A percentile compares a stretch with the other conserved stretches of the same genome.
Conservation (phyloP, 805 yeast species). For the Sugiyamaella boreocaroliniensis region DNA sequence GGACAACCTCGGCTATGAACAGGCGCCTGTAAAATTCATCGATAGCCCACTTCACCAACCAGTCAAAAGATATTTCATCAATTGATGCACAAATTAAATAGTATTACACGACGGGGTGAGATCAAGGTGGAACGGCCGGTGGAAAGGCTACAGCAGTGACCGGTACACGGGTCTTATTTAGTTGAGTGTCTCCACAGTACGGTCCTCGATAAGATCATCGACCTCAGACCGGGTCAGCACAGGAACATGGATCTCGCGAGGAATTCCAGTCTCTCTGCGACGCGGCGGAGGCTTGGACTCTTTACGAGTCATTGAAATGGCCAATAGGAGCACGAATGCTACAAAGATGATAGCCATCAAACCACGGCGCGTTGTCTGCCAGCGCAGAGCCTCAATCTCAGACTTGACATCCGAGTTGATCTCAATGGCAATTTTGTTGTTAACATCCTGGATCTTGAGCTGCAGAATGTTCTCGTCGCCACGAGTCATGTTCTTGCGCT, state of each 20-base stretch:
- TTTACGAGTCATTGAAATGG: conserved; percentile 31
- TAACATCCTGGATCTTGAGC: conserved; percentile 69
- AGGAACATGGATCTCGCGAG: conserved; percentile 26
- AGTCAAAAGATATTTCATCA: neutral
- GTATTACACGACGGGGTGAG: no score
- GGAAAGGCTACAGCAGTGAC: no score
- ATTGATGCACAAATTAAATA: neutral
- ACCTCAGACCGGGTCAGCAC: conserved; percentile 22
- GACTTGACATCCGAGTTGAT: conserved; percentile 75
- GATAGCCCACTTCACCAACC: neutral
- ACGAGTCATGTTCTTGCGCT: conserved; percentile 80
- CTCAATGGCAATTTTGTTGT: conserved; percentile 76
- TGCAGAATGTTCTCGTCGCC: conserved; percentile 62
- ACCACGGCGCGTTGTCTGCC: conserved; percentile 92
- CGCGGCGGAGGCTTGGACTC: conserved; percentile 2
- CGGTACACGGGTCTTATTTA: conserved; percentile 8
- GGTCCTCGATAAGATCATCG: conserved; percentile 27
- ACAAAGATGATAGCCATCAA: conserved; percentile 64
- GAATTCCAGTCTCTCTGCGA: conserved; percentile 8
- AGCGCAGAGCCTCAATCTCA: conserved; percentile 80
- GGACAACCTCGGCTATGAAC: neutral
- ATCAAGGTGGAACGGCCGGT: no score
- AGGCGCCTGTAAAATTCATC: neutral
- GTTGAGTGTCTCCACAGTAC: conserved; percentile 32
- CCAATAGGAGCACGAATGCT: conserved; percentile 56